Percentiles rank a stretch among this genome's conserved stretches.
These are phyloP conservation scores for Penicillium maclennaniae DNA, from an alignment of 495 filamentous ascomycete species.

Conservation along the genomic window DNA sequence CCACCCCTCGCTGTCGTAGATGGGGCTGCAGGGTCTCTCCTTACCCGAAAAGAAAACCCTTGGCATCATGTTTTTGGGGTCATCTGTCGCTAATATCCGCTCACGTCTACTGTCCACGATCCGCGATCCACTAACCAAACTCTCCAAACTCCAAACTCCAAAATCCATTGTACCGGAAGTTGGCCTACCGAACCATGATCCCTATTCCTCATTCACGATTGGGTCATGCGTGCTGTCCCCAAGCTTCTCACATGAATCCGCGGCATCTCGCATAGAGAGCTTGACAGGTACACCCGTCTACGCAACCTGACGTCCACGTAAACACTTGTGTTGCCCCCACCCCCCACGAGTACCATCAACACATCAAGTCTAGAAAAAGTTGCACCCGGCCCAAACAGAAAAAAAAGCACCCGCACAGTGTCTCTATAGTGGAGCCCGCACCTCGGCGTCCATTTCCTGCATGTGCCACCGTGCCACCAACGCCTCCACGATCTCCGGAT, in stretches of 20 bases:
- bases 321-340: too few relatives aligned
- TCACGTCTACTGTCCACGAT: not conserved
- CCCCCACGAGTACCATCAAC: too few relatives aligned
- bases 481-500: slow-evolving; percentile 22
- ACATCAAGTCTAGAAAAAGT: not conserved
- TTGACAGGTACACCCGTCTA: slow-evolving; percentile 19
- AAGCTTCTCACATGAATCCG: slow-evolving; percentile 24
- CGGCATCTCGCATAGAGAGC: slow-evolving; percentile 22
- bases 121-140: not conserved
- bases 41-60: slow-evolving; percentile 6
- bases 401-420: slow-evolving; percentile 1
- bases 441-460: slow-evolving; percentile 20
- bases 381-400: not conserved
- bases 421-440: slow-evolving; percentile 6
- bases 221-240: slow-evolving; percentile 4
- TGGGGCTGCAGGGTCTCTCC: not conserved
- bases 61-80: not conserved
- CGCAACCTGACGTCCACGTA: slow-evolving; percentile 1
- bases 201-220: slow-evolving; percentile 2
- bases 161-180: not conserved
- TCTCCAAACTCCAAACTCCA: too few relatives aligned
- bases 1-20: slow-evolving; percentile 14
- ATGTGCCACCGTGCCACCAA: slow-evolving; percentile 21
- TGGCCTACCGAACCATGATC: slow-evolving; percentile 4
- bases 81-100: not conserved